Evolutionary conservation across 495 filamentous ascomycete species (phyloP), one percentile per base, ranked within the genome.

Genomic region (Xylaria cubensis): DNA sequence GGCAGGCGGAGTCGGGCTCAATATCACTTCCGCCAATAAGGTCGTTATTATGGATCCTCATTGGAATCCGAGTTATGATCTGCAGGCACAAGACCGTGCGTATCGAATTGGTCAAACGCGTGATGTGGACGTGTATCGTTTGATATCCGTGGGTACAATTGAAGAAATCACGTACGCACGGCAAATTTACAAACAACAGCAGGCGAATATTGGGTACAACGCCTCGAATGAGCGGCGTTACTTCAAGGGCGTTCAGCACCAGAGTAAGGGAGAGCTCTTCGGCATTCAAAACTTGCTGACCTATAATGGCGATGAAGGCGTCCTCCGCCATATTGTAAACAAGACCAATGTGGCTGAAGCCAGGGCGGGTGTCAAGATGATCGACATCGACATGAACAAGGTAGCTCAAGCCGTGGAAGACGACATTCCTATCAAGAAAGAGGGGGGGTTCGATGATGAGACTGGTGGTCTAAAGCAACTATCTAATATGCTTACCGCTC

Each of bases 111-210:
- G 96, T 12, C 96, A 99, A 81, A 86, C 88, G 0, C 89, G 96
- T 5, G 94, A 99, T 75, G 96, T 99, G 6, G 97, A 98, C 76
- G 97, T 99, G 12, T 98, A 97, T 82, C 91, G 96, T 17, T 88
- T 99, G 34, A 90, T 99, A n/a, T 95, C 91, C 8, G 90, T 92
- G 0, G 96, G 96, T 19, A 98, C 97, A 0, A 95, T 99, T 68
- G 96, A 99, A 77, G 96, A 99, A 80, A 97, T 97, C 72, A 93
- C 97, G 44, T 99, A 99, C 76, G 96, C 96, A 0, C 88, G 96
- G 12, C 96, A 99, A 77, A 97, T 99, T 69, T 99, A 98, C 84
- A 99, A 99, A 78, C 96, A 99, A 77, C 96, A 99, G 76, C 96
- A 98, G 78, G 96, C 96, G 3, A 98, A 97, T 75, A 99, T 99